Conservation (phyloP, 768 basidiomycete genomes). For the Scleroderma citrinum region DNA sequence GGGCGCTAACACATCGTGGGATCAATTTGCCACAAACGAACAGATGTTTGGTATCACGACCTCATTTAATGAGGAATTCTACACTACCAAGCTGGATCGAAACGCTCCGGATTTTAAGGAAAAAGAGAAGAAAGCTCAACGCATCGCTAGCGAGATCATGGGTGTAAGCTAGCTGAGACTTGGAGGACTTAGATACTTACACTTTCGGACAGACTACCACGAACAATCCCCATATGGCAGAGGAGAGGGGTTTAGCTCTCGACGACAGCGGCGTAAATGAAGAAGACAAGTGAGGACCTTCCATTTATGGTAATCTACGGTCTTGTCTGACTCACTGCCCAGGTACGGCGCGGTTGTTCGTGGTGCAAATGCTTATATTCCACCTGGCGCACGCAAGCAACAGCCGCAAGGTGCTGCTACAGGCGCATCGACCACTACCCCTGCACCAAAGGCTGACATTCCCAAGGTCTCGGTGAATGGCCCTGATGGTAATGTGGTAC, state of each 20-base stretch:
- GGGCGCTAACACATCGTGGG: slow-evolving; percentile 54
- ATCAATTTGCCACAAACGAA: slow-evolving; percentile 94
- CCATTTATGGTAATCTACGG: slow-evolving; percentile 8
- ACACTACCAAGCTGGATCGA: slow-evolving; percentile 91
- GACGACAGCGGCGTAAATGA: slow-evolving; percentile 81
- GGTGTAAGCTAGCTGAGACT: slow-evolving; percentile 46
- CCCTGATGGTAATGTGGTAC: slow-evolving; percentile 58
- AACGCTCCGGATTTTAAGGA: slow-evolving; percentile 82
- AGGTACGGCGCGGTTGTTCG: slow-evolving; percentile 94
- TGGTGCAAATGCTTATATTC: slow-evolving; percentile 84
- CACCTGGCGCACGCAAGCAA: slow-evolving; percentile 77
- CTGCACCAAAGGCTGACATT: slow-evolving; percentile 38
- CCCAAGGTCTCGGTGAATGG: slow-evolving; percentile 75
- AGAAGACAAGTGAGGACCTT: slow-evolving; percentile 80
- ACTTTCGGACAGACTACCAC: slow-evolving; percentile 42
- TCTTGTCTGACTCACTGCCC: slow-evolving; percentile 17
- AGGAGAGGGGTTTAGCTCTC: slow-evolving; percentile 65
- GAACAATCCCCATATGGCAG: slow-evolving; percentile 81
- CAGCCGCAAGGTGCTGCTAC: slow-evolving; percentile 13
- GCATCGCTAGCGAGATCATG: slow-evolving; percentile 87
- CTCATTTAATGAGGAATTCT: slow-evolving; percentile 87
- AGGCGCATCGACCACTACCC: slow-evolving; percentile 24
- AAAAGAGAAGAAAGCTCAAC: slow-evolving; percentile 79
- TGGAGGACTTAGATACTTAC: slow-evolving; percentile 6
- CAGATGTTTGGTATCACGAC: slow-evolving; percentile 88